phyloP scores from a whole-genome alignment of 2,329 filamentous ascomycete species.

The Aureobasidium sp. region DNA sequence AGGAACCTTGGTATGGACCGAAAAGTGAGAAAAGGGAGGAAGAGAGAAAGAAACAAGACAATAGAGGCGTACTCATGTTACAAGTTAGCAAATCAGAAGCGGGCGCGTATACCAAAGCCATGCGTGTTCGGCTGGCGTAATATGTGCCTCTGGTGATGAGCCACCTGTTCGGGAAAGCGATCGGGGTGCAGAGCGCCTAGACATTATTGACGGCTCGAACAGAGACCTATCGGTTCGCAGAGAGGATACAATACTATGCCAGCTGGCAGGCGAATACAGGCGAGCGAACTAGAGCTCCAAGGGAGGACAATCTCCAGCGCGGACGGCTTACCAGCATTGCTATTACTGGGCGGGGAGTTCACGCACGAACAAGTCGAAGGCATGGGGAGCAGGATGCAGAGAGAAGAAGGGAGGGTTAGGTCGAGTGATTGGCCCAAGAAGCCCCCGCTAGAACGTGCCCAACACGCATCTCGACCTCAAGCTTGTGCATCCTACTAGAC shows the following conservation, averaged over 20 bases:
- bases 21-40: not conserved
- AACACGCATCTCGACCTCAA: constrained; percentile 12
- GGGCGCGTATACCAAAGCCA: constrained; percentile 15
- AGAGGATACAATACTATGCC: constrained; percentile 1
- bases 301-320: constrained; percentile 1
- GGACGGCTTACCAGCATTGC: not conserved
- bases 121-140: constrained; percentile 13
- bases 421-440: constrained; percentile 10
- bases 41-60: constrained; percentile 3
- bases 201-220: constrained; percentile 8
- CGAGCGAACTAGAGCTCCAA: constrained; percentile 5
- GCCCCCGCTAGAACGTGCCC: constrained; percentile 13
- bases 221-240: constrained; percentile 3
- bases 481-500: constrained; percentile 11
- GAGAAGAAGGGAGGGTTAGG: constrained; percentile 2
- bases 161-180: constrained; percentile 13
- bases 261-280: not conserved
- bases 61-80: constrained; percentile 4
- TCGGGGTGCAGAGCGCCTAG: constrained; percentile 13
- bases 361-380: constrained; percentile 1
- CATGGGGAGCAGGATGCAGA: constrained; percentile 13
- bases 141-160: constrained; percentile 11
- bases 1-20: not conserved
- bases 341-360: constrained; percentile 4
- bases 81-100: constrained; percentile 6